Percentiles rank a stretch among this genome's conserved stretches.
These are phyloP conservation scores for Talaromyces albobiverticillius DNA, from an alignment of 2,329 filamentous ascomycete genomes.

Conservation along the genomic window DNA sequence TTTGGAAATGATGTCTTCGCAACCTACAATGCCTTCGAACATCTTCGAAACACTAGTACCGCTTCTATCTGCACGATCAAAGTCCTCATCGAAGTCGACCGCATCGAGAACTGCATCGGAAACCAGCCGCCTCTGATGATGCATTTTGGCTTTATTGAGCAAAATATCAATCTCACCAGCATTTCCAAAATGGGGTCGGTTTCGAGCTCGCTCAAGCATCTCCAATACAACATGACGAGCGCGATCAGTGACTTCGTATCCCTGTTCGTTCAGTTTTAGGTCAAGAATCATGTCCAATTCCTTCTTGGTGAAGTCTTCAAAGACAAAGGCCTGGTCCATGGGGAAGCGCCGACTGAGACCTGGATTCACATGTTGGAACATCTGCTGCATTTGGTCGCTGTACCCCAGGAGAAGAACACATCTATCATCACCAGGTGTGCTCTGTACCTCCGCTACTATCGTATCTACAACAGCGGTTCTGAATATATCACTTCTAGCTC, in stretches of 20 bases:
- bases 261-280: conserved; percentile 59
- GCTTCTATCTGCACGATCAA: conserved; percentile 49
- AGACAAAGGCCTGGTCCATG: conserved; percentile 60
- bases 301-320: conserved; percentile 63
- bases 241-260: conserved; percentile 50
- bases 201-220: conserved; percentile 59
- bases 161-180: conserved; percentile 72
- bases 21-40: conserved; percentile 60
- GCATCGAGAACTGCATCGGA: conserved; percentile 19
- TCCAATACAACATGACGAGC: conserved; percentile 57
- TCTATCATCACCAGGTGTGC: conserved; percentile 65
- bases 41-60: conserved; percentile 52
- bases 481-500: conserved; percentile 45
- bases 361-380: conserved; percentile 73
- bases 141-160: conserved; percentile 55
- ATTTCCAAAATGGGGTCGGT: conserved; percentile 67
- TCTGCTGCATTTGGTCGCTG: conserved; percentile 64
- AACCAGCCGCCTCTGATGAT: conserved; percentile 46
- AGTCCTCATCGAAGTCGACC: conserved; percentile 59
- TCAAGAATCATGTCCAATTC: conserved; percentile 61
- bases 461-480: conserved; percentile 69
- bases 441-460: conserved; percentile 71
- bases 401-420: conserved; percentile 72
- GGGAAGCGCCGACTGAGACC: conserved; percentile 67
- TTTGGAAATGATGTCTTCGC: conserved; percentile 52